These are phyloP conservation scores for Bifiguratus adelaidae DNA, from an alignment of 192 early-diverging fungal species.

Conservation along the genomic window DNA sequence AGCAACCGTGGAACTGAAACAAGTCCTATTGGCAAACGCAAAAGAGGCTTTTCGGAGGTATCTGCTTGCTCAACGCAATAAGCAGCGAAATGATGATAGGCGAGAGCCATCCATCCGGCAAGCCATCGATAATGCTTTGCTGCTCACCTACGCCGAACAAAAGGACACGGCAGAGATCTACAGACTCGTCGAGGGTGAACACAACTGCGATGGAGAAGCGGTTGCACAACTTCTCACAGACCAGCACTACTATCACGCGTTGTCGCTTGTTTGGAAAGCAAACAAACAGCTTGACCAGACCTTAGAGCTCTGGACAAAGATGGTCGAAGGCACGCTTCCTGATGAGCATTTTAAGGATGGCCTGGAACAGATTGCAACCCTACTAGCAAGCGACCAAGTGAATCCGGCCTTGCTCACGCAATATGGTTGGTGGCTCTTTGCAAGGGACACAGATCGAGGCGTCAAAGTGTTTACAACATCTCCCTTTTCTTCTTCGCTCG, in stretches of 20 bases:
- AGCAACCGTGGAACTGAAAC: slow-evolving; percentile 20
- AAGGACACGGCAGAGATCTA: no score
- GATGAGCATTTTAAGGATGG: slow-evolving; percentile 37
- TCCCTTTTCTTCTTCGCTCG: slow-evolving; percentile 13
- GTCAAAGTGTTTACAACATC: slow-evolving; percentile 25
- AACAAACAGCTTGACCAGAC: slow-evolving; percentile 27
- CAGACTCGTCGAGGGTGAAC: no score
- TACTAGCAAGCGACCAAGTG: slow-evolving; percentile 14
- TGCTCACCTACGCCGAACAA: no score
- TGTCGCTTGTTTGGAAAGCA: slow-evolving; percentile 34
- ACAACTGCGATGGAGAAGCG: not conserved
- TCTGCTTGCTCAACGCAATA: slow-evolving; percentile 26
- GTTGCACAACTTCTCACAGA: not conserved
- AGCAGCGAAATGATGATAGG: no score
- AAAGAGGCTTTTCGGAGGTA: slow-evolving; percentile 45
- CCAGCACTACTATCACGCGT: not conserved
- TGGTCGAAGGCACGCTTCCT: slow-evolving; percentile 31
- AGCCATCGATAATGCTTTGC: no score
- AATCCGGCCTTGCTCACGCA: slow-evolving; percentile 22
- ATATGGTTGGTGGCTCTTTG: slow-evolving; percentile 41
- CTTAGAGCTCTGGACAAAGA: slow-evolving; percentile 56
- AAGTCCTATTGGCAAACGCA: slow-evolving; percentile 42
- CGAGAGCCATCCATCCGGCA: no score
- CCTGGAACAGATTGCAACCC: slow-evolving; percentile 24
- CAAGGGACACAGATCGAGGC: slow-evolving; percentile 26